These are phyloP conservation scores for Haplosporangium sp. DNA, from an alignment of 371 early-diverging fungal genomes.

Conservation along the genomic window DNA sequence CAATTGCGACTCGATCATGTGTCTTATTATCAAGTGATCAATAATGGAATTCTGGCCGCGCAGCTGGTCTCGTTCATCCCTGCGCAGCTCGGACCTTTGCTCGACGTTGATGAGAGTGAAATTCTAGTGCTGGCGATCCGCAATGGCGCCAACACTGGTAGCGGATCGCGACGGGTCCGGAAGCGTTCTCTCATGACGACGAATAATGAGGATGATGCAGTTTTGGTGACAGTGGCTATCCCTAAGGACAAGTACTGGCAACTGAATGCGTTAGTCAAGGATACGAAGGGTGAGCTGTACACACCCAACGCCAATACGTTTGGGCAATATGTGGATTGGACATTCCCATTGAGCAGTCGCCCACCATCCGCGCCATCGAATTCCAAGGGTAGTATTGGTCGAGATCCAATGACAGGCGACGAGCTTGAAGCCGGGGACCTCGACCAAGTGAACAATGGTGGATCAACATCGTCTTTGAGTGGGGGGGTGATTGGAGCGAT, in stretches of 20 bases:
- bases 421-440: background rate
- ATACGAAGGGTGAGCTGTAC: conserved; percentile 17
- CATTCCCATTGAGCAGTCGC: conserved; percentile 22
- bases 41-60: conserved; percentile 43
- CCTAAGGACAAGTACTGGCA: conserved; percentile 24
- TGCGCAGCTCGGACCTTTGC: conserved; percentile 24
- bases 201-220: conserved; percentile 20
- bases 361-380: conserved; percentile 14
- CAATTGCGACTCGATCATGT: conserved; percentile 43
- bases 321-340: conserved; percentile 40
- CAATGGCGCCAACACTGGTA: conserved; percentile 3
- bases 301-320: conserved; percentile 12
- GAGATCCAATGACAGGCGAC: conserved; percentile 24
- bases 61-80: conserved; percentile 50
- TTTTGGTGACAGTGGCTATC: conserved; percentile 35
- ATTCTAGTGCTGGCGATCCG: conserved; percentile 46
- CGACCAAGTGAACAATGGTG: background rate
- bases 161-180: background rate
- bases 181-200: conserved; percentile 42
- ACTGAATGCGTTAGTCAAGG: conserved; percentile 14
- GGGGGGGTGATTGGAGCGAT: conserved; percentile 28
- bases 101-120: conserved; percentile 17
- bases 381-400: too few species aligned
- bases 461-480: background rate
- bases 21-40: conserved; percentile 48